Conservation (phyloP, 129 eudicot species). For the Ambrosia artemisiifolia region DNA sequence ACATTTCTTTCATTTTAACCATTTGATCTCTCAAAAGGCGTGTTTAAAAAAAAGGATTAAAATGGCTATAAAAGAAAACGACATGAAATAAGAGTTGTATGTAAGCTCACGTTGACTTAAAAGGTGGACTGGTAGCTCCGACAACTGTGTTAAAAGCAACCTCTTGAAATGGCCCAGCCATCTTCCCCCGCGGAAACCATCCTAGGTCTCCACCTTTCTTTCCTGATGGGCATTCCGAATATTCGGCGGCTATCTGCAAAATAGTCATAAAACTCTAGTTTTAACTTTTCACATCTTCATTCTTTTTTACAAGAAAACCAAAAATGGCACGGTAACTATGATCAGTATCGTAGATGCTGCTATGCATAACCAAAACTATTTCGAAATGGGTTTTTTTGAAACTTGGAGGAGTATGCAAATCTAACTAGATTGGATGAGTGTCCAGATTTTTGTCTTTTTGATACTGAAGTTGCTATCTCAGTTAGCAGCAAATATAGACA, state of each 20-base stretch:
- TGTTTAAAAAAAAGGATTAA: background rate
- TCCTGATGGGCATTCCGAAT: constrained; percentile 98
- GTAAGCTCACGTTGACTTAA: constrained; percentile 78
- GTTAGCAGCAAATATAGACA: no score
- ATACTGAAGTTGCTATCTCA: no score
- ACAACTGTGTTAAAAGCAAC: constrained; percentile 92
- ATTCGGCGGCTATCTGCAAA: constrained; percentile 85
- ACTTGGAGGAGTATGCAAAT: no score
- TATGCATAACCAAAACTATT: background rate
- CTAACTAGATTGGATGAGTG: no score
- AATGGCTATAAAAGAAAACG: background rate
- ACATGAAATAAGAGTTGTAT: background rate
- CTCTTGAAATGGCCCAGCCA: constrained; percentile 99
- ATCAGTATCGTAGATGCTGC: background rate
- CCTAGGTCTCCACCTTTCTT: constrained; percentile 99
- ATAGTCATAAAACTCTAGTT: background rate
- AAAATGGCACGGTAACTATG: background rate
- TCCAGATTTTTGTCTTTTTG: no score
- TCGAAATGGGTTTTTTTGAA: no score
- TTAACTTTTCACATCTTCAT: background rate
- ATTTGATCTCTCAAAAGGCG: background rate
- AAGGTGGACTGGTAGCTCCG: constrained; percentile 97
- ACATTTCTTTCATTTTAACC: background rate
- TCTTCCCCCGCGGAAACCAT: constrained; percentile 99
- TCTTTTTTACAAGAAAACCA: background rate